phyloP scores from a whole-genome alignment of 768 basidiomycete species.

The Leccinum pellstonianum region DNA sequence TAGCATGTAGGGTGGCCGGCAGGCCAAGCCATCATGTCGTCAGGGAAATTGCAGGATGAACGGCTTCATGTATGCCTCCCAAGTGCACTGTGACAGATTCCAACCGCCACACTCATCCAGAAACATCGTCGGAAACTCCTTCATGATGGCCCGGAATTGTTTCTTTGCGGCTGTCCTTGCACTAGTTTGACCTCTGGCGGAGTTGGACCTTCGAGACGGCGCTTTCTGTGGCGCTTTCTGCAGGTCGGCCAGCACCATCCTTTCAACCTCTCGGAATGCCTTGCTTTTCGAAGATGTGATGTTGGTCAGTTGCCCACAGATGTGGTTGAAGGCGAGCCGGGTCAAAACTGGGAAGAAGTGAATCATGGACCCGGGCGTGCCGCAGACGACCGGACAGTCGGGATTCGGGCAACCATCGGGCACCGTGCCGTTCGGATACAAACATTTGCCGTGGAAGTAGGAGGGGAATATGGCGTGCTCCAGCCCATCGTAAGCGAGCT shows the following conservation, averaged over 20 bases:
- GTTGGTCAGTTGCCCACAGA: slow-evolving; percentile 33
- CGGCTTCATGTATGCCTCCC: slow-evolving; percentile 58
- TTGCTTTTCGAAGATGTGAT: slow-evolving; percentile 39
- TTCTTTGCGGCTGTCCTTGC: slow-evolving; percentile 20
- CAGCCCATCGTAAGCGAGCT: slow-evolving; percentile 43
- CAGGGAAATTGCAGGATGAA: slow-evolving; percentile 66
- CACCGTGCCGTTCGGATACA: slow-evolving; percentile 47
- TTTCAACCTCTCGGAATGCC: slow-evolving; percentile 44
- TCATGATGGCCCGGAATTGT: slow-evolving; percentile 36
- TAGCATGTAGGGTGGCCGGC: background rate
- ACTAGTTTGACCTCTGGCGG: slow-evolving; percentile 18
- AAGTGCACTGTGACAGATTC: slow-evolving; percentile 51
- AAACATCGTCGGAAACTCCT: slow-evolving; percentile 30
- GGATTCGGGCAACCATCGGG: slow-evolving; percentile 77
- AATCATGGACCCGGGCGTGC: slow-evolving; percentile 77
- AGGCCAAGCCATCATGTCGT: slow-evolving; percentile 14
- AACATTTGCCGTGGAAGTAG: slow-evolving; percentile 80
- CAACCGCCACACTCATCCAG: slow-evolving; percentile 46
- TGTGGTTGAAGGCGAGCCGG: slow-evolving; percentile 49
- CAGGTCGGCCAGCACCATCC: slow-evolving; percentile 39
- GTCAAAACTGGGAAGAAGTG: slow-evolving; percentile 59
- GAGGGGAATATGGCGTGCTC: slow-evolving; percentile 61
- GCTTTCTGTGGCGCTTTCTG: slow-evolving; percentile 13
- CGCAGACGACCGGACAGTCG: slow-evolving; percentile 75
- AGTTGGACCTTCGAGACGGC: slow-evolving; percentile 8